Percentiles rank a stretch among this genome's conserved stretches.
Evolutionary conservation across 371 early-diverging fungal genomes (phyloP).

Genomic region (Blastocladiella emersonii): DNA sequence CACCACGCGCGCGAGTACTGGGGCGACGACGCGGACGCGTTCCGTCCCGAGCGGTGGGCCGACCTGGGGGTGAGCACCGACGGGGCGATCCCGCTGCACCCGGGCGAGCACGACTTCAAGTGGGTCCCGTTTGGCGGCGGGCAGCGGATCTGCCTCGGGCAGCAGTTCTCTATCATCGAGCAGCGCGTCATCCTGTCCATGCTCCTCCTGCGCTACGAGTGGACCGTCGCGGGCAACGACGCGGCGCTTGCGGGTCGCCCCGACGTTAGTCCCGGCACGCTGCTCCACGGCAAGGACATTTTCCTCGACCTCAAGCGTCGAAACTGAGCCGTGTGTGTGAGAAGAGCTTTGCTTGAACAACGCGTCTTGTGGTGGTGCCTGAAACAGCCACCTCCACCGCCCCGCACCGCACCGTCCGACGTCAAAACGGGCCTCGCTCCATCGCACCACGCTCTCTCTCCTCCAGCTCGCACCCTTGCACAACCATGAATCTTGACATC

Average conservation of each 20-base stretch:
- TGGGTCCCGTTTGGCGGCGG: neutral
- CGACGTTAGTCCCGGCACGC: neutral
- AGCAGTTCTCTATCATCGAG: constrained; percentile 2
- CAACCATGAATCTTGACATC: no score
- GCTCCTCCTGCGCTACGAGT: constrained; percentile 1
- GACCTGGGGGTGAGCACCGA: neutral
- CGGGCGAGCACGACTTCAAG: neutral
- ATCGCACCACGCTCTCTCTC: no score
- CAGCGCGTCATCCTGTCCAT: constrained; percentile 3
- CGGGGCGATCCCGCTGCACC: neutral
- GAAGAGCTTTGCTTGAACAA: no score
- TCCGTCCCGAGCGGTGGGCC: constrained; percentile 45
- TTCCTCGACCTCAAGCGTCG: neutral
- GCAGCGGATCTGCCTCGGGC: neutral
- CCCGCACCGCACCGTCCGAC: no score
- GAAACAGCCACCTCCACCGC: no score
- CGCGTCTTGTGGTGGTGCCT: no score
- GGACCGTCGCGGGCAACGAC: constrained; percentile 1
- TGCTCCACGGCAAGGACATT: neutral
- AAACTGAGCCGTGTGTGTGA: neutral
- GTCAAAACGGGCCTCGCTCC: no score
- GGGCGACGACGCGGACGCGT: constrained; percentile 40
- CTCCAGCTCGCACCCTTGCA: no score
- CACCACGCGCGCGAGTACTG: constrained; percentile 17
- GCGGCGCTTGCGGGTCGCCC: neutral